These are phyloP conservation scores for Jamesozyma spencerorum DNA, from an alignment of 805 yeast species.

Conservation along the genomic window DNA sequence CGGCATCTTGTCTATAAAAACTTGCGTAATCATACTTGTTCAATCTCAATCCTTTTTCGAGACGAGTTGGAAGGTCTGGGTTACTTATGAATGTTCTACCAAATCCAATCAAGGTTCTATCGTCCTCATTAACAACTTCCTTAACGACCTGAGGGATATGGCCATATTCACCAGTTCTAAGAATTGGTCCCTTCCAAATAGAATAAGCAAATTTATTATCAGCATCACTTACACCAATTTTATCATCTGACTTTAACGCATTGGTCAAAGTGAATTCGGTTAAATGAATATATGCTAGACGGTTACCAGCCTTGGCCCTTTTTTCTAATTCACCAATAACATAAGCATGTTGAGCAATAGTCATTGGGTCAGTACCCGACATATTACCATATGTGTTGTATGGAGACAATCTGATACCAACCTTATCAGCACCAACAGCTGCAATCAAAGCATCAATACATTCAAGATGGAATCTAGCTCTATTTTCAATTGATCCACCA, in stretches of 20 bases:
- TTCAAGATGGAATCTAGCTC: conserved; percentile 37
- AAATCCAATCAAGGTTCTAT: conserved; percentile 36
- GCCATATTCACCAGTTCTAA: conserved; percentile 34
- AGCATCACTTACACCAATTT: conserved; percentile 22
- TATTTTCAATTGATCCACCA: conserved; percentile 45
- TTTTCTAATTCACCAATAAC: conserved; percentile 33
- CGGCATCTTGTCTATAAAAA: conserved; percentile 34
- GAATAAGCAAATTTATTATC: conserved; percentile 33
- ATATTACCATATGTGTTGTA: conserved; percentile 32
- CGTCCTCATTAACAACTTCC: conserved; percentile 28
- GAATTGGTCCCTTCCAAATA: conserved; percentile 39
- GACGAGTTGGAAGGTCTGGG: conserved; percentile 42
- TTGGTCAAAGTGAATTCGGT: conserved; percentile 39
- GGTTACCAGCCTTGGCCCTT: conserved; percentile 28
- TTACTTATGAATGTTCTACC: conserved; percentile 46
- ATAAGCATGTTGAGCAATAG: conserved; percentile 32
- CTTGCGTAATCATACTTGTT: conserved; percentile 39
- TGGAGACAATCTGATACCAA: conserved; percentile 43
- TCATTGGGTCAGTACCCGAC: conserved; percentile 30
- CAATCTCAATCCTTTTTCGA: conserved; percentile 34
- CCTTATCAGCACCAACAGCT: conserved; percentile 42
- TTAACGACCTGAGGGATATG: conserved; percentile 19
- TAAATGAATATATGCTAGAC: conserved; percentile 36
- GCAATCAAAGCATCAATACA: conserved; percentile 42
- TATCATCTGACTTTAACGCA: conserved; percentile 17